Evolutionary conservation across 2,329 filamentous ascomycete genomes (phyloP).

Genomic region (Penicillium hesseltinei): DNA sequence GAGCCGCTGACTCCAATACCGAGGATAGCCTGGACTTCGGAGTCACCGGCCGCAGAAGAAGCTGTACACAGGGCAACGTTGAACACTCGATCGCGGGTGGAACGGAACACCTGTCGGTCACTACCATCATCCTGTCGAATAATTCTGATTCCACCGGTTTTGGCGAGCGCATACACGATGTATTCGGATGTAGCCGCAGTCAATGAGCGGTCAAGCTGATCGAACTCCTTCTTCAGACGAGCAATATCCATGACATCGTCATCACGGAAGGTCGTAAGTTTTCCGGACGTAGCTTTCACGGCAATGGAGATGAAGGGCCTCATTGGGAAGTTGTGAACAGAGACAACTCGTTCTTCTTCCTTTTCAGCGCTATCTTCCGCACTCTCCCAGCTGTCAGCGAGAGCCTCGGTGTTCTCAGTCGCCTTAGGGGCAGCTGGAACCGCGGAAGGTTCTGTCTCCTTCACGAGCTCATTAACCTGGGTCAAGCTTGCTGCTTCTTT

Average conservation of each 20-base stretch:
- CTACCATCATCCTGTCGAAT: slow-evolving; percentile 92
- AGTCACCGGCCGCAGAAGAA: slow-evolving; percentile 51
- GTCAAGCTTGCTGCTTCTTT: slow-evolving; percentile 53
- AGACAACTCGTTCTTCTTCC: slow-evolving; percentile 63
- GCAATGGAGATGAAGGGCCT: slow-evolving; percentile 91
- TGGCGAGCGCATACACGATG: slow-evolving; percentile 92
- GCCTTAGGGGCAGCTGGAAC: slow-evolving; percentile 57
- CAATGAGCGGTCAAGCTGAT: slow-evolving; percentile 91
- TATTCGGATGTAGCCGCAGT: slow-evolving; percentile 86
- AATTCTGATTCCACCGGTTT: slow-evolving; percentile 86
- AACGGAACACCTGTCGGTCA: slow-evolving; percentile 87
- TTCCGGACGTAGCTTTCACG: slow-evolving; percentile 50
- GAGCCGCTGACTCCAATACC: slow-evolving; percentile 92
- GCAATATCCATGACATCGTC: slow-evolving; percentile 89
- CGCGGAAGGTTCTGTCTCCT: slow-evolving; percentile 50
- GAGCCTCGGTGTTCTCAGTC: slow-evolving; percentile 52
- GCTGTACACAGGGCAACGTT: slow-evolving; percentile 81
- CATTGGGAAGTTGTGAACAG: slow-evolving; percentile 94
- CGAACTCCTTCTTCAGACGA: slow-evolving; percentile 93
- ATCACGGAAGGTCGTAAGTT: slow-evolving; percentile 64
- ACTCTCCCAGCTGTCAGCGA: slow-evolving; percentile 90
- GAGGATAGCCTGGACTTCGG: slow-evolving; percentile 76
- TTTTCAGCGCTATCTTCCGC: slow-evolving; percentile 69
- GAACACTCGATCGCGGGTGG: slow-evolving; percentile 90
- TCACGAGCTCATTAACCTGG: slow-evolving; percentile 54